Conservation (phyloP, 2,329 filamentous ascomycete species). For the Colletotrichum sp. region DNA sequence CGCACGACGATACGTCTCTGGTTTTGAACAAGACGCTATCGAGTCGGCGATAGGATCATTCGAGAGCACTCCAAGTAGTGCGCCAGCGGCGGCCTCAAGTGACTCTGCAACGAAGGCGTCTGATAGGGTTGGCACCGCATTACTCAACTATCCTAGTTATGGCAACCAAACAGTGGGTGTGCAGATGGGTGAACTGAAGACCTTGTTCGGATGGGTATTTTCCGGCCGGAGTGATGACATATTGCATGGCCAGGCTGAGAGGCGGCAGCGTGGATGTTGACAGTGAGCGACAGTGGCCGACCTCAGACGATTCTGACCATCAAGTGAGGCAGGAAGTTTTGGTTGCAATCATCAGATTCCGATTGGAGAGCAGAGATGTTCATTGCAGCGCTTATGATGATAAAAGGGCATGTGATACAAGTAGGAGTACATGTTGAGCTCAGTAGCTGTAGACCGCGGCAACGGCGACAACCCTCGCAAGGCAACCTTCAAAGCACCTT, state of each 20-base stretch:
- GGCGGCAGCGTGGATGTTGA: neutral
- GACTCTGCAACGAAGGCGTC: neutral
- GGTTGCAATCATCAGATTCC: accelerated
- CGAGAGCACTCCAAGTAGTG: neutral
- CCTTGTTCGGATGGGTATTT: neutral
- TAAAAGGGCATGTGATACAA: neutral
- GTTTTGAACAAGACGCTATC: neutral
- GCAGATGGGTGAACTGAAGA: neutral
- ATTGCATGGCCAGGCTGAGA: neutral
- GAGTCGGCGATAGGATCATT: neutral
- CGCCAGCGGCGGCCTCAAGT: neutral
- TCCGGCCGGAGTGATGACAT: neutral
- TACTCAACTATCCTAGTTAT: neutral
- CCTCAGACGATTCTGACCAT: too few species aligned
- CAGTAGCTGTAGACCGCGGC: neutral
- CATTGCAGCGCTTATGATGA: neutral
- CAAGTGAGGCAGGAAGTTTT: too few species aligned
- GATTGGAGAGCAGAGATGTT: neutral
- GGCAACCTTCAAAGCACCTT: neutral
- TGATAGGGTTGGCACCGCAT: neutral
- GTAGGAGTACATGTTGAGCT: neutral
- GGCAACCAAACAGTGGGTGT: neutral
- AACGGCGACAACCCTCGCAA: neutral
- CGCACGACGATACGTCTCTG: neutral
- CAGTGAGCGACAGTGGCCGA: neutral